A percentile compares a stretch with the other conserved stretches of the same genome.
Evolutionary conservation across 1,284 basidiomycete species (phyloP).

Genomic region (Testicularia cyperi): DNA sequence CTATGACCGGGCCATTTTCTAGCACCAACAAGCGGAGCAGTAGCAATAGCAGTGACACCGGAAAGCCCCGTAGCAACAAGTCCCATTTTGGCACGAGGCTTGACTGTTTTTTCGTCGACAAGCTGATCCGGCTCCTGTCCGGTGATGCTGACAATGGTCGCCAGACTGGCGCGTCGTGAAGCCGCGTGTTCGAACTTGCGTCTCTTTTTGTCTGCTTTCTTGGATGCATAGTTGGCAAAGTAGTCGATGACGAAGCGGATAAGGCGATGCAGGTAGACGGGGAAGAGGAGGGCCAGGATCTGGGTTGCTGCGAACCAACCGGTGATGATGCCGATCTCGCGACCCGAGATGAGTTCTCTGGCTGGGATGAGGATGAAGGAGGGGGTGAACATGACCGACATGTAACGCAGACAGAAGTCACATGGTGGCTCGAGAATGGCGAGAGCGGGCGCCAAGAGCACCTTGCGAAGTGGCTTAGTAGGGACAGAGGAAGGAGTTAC

Average conservation of each 20-base stretch:
- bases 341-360: slow-evolving; percentile 40
- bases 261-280: slow-evolving; percentile 24
- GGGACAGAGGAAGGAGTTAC: neutral
- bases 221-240: neutral
- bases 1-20: neutral
- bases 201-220: neutral
- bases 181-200: neutral
- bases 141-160: neutral
- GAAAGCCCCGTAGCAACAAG: slow-evolving; percentile 33
- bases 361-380: slow-evolving; percentile 51
- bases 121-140: slow-evolving; percentile 8
- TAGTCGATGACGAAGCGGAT: slow-evolving; percentile 2
- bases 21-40: slow-evolving; percentile 13
- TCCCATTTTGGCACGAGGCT: slow-evolving; percentile 13
- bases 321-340: slow-evolving; percentile 45
- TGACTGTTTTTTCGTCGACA: neutral
- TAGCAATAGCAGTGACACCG: slow-evolving; percentile 36
- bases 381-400: slow-evolving; percentile 52
- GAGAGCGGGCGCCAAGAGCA: slow-evolving; percentile 8
- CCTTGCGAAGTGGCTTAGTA: slow-evolving; percentile 1
- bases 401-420: slow-evolving; percentile 50
- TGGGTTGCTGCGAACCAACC: slow-evolving; percentile 47
- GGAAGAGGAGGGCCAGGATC: slow-evolving; percentile 37
- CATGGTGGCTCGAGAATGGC: slow-evolving; percentile 43
- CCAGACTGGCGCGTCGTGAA: neutral